phyloP scores from a whole-genome alignment of 2,329 filamentous ascomycete genomes.

The Stemphylium vesicarium region DNA sequence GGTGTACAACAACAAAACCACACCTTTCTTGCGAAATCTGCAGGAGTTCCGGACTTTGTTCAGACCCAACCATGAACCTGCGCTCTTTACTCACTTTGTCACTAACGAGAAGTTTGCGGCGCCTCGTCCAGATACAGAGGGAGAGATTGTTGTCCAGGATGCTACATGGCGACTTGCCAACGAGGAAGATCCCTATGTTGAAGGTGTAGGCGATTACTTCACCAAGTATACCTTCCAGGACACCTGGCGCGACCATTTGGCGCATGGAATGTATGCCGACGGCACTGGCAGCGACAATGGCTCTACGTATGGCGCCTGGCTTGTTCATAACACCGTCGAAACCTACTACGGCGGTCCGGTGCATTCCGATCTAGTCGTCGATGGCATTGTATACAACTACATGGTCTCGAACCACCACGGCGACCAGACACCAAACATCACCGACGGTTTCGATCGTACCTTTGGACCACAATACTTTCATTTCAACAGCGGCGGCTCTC shows the following conservation, averaged over 20 bases:
- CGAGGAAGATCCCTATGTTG: slow-evolving; percentile 62
- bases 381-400: slow-evolving; percentile 72
- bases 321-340: slow-evolving; percentile 69
- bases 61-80: slow-evolving; percentile 59
- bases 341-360: slow-evolving; percentile 68
- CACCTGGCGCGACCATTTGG: slow-evolving; percentile 63
- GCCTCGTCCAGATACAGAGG: slow-evolving; percentile 57
- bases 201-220: slow-evolving; percentile 65
- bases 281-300: slow-evolving; percentile 59
- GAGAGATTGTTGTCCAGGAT: slow-evolving; percentile 63
- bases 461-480: slow-evolving; percentile 70
- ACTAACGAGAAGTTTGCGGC: slow-evolving; percentile 62
- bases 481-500: slow-evolving; percentile 63
- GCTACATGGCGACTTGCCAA: slow-evolving; percentile 68
- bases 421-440: slow-evolving; percentile 68
- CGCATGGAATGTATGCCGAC: slow-evolving; percentile 63
- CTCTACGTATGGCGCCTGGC: slow-evolving; percentile 65
- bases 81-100: slow-evolving; percentile 67
- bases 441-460: slow-evolving; percentile 68
- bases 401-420: slow-evolving; percentile 63
- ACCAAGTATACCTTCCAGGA: slow-evolving; percentile 70
- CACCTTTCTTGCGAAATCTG: slow-evolving; percentile 63
- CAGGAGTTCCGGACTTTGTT: slow-evolving; percentile 69
- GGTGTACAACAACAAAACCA: slow-evolving; percentile 64
- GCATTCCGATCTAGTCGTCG: slow-evolving; percentile 68